Conservation (phyloP, 768 basidiomycete genomes). For the Collybia sp. region DNA sequence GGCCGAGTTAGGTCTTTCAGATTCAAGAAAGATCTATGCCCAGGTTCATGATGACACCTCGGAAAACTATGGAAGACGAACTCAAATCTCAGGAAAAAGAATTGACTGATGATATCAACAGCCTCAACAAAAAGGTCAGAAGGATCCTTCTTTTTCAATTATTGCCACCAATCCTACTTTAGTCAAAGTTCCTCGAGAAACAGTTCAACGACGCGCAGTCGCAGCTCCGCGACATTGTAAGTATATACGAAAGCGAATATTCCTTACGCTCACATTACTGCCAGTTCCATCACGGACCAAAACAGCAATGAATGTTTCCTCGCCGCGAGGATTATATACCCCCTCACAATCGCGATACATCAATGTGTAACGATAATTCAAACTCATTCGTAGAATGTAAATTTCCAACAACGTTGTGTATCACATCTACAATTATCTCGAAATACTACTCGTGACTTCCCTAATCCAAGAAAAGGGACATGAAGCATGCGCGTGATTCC, state of each 20-base stretch:
- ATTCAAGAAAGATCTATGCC: background rate
- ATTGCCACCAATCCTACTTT: background rate
- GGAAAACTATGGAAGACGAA: constrained; percentile 72
- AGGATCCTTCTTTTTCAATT: background rate
- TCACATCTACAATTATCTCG: too few relatives aligned
- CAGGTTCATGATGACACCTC: constrained; percentile 90
- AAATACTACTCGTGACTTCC: too few relatives aligned
- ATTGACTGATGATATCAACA: constrained; percentile 77
- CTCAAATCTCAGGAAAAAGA: constrained; percentile 78
- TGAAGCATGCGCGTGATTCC: background rate
- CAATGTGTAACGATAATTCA: too few relatives aligned
- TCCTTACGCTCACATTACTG: background rate
- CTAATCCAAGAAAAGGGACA: background rate
- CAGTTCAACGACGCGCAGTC: constrained; percentile 88
- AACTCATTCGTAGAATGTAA: too few relatives aligned
- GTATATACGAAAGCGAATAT: constrained; percentile 13
- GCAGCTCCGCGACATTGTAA: constrained; percentile 81
- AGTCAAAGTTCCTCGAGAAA: constrained; percentile 92
- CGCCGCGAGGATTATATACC: too few relatives aligned
- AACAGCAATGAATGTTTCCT: constrained; percentile 21
- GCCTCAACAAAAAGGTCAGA: constrained; percentile 78
- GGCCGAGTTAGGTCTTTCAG: too few relatives aligned
- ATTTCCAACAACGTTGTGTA: too few relatives aligned
- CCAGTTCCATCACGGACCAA: constrained; percentile 56
- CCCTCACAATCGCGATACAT: too few relatives aligned